A percentile compares a stretch with the other conserved stretches of the same genome.
These are phyloP conservation scores for Turnera subulata DNA, from an alignment of 345 rosid genomes.

Conservation along the genomic window DNA sequence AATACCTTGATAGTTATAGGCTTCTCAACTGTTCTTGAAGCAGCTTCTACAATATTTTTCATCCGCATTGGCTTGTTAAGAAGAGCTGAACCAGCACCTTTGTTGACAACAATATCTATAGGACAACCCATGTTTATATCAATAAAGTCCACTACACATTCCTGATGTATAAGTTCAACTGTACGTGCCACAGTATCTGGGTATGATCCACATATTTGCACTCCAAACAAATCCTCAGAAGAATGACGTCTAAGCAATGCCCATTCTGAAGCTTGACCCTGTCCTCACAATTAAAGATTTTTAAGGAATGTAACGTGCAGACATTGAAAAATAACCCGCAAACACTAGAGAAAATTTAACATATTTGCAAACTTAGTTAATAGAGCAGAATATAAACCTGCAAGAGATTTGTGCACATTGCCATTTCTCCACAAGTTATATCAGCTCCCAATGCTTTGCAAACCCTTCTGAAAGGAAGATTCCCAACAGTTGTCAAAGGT, in stretches of 20 bases:
- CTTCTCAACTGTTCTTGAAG: slow-evolving; percentile 67
- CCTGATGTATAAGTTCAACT: slow-evolving; percentile 77
- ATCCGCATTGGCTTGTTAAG: slow-evolving; percentile 76
- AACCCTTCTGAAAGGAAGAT: slow-evolving; percentile 93
- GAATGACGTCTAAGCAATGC: slow-evolving; percentile 86
- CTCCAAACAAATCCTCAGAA: slow-evolving; percentile 92
- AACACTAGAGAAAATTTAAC: background rate
- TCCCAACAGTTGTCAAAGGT: slow-evolving; percentile 92
- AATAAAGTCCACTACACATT: slow-evolving; percentile 80
- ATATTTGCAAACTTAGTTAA: background rate
- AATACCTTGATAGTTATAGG: slow-evolving; percentile 86
- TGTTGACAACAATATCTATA: slow-evolving; percentile 80
- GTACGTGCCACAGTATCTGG: slow-evolving; percentile 64
- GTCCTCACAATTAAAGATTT: slow-evolving; percentile 5
- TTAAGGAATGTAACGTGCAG: background rate
- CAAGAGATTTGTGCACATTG: slow-evolving; percentile 92
- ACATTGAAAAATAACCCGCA: no score
- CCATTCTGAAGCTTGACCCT: slow-evolving; percentile 99
- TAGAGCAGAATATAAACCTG: slow-evolving; percentile 46
- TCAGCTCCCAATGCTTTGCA: slow-evolving; percentile 93
- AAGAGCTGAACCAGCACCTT: slow-evolving; percentile 94
- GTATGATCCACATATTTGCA: slow-evolving; percentile 81
- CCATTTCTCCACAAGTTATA: slow-evolving; percentile 98
- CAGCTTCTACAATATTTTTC: slow-evolving; percentile 64
- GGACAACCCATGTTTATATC: slow-evolving; percentile 99